Base-by-base conservation (phyloP, 257 asterid species). In the Hygrophila difformis region DNA sequence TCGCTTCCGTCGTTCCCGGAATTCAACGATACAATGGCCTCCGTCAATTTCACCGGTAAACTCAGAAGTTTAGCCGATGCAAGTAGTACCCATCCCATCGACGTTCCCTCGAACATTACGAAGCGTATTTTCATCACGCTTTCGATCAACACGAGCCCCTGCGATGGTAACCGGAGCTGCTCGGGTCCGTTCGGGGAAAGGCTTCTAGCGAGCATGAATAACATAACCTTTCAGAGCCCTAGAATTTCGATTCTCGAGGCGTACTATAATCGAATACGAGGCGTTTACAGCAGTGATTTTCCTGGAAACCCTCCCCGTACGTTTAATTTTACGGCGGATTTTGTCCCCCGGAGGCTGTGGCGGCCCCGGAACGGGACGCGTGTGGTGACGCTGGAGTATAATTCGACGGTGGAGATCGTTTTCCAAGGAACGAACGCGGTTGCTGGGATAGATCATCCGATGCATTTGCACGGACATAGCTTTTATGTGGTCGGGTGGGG, bases 381-480 rank as follows among this genome's bases (percentile, higher is more conserved):
- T 9, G 89, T 75, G 16, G 51, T 9, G 11, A 48, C 58, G 0
- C 69, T 82, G 1, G 62, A 71, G 11, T 73, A 70, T 40, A 67
- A 74, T 21, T 19, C 80, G 0, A 50, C 53, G 1, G 86, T 82
- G 45, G 93, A 78, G 61, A 9, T 82, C 12, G 75, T 78, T 18
- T 63, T 65, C 9, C 93, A 82, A 5, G 78, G 66, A 0, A 82
- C 93, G 0, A 70, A 63, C 45, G 20, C 63, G 1, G 67, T 68
- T 1, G 46, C 65, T 0, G 80, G 83, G 3, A 51, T 72, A 0
- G 89, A 78, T 41, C 93, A 82, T 36, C 93, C 93, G 0, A 74
- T 81, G 73, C 93, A 81, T 47, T 55, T 81, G 19, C 93, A 81
- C 60, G 93, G 93, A 12, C 56, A 78, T 3, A 82, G 76, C 52